phyloP scores from a whole-genome alignment of 257 asterid genomes.

The Galeopsis tetrahit region DNA sequence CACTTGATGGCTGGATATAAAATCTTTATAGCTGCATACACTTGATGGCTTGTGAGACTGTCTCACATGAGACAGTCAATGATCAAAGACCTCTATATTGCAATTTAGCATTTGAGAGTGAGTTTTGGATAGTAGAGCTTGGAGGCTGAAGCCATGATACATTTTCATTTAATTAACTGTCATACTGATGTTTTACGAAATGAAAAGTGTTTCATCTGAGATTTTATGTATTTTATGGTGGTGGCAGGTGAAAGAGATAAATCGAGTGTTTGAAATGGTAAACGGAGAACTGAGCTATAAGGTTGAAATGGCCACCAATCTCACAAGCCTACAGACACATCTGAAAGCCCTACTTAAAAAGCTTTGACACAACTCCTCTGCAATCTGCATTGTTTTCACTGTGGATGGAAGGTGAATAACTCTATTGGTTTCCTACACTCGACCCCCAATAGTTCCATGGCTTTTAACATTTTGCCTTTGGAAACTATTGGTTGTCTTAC shows the following conservation, averaged over 20 bases:
- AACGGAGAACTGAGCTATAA: constrained; percentile 52
- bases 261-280: constrained; percentile 51
- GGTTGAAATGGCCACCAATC: constrained; percentile 63
- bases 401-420: neutral
- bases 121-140: neutral
- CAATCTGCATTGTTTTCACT: neutral
- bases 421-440: neutral
- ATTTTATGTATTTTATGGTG: neutral
- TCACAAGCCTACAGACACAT: constrained; percentile 53
- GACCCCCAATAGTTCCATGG: neutral
- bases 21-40: neutral
- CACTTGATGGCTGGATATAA: neutral
- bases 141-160: neutral
- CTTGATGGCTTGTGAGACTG: neutral
- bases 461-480: neutral
- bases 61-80: neutral
- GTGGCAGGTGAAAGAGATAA: constrained; percentile 64
- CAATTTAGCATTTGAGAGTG: neutral
- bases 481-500: too few species aligned
- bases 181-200: neutral
- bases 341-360: constrained; percentile 62
- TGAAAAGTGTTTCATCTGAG: neutral
- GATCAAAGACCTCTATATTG: neutral
- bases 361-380: constrained; percentile 30
- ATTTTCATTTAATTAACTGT: neutral